phyloP scores from a whole-genome alignment of 2,329 filamentous ascomycete species.

The Alternaria longipes region DNA sequence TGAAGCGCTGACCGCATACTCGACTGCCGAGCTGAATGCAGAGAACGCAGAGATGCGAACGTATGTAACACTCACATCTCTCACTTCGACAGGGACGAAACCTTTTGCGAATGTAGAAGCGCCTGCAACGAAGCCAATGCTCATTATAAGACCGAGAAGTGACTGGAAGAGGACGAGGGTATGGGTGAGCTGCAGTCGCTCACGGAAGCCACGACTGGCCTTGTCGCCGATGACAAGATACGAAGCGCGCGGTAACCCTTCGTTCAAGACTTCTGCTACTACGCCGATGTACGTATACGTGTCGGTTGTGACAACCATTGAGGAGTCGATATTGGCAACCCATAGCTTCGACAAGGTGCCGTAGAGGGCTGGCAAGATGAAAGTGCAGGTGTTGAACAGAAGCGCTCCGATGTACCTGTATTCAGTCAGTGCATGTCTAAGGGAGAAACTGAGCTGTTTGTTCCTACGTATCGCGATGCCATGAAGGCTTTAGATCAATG shows the following conservation, averaged over 20 bases:
- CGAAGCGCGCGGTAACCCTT: constrained; percentile 73
- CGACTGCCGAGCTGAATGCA: constrained; percentile 68
- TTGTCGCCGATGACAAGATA: constrained; percentile 76
- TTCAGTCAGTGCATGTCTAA: no score
- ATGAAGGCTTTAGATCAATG: constrained; percentile 23
- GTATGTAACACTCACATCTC: constrained; percentile 67
- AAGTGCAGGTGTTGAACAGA: constrained; percentile 69
- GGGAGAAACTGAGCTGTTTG: no score
- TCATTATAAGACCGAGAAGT: constrained; percentile 67
- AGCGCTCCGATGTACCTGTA: constrained; percentile 65
- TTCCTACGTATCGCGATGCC: constrained; percentile 27
- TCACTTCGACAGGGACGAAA: constrained; percentile 70
- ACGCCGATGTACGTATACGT: constrained; percentile 75
- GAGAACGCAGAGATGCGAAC: constrained; percentile 72
- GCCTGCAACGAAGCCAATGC: constrained; percentile 65
- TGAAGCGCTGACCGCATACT: constrained; percentile 68
- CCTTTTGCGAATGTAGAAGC: constrained; percentile 65
- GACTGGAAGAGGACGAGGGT: constrained; percentile 66
- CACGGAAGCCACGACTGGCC: constrained; percentile 59
- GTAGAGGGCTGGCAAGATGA: constrained; percentile 73
- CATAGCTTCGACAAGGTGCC: constrained; percentile 73
- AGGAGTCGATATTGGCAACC: constrained; percentile 73
- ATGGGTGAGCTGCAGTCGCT: constrained; percentile 65
- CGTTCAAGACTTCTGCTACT: constrained; percentile 74
- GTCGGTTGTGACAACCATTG: constrained; percentile 70